Conservation (phyloP, 2,329 filamentous ascomycete genomes). For the Cladorrhinum sp. region DNA sequence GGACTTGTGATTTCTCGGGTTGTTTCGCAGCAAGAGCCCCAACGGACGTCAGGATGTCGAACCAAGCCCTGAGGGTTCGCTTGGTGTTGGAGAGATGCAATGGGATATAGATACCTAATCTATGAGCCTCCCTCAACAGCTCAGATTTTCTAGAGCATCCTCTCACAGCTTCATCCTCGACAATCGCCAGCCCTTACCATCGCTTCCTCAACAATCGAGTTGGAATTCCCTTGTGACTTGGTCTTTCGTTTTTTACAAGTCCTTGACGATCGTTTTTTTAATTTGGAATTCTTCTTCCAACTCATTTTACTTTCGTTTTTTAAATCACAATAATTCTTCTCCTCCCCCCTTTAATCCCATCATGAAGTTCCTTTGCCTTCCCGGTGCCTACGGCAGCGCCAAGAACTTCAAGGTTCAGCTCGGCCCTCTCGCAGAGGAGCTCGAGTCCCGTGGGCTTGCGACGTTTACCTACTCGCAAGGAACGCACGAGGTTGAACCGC, state of each 20-base stretch:
- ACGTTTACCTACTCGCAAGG: conserved; percentile 27
- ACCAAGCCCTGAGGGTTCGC: too few species aligned
- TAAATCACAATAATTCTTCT: background rate
- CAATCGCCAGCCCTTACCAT: background rate
- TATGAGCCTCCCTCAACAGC: background rate
- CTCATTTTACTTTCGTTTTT: background rate
- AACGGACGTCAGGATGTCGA: background rate
- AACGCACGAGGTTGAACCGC: conserved; percentile 24
- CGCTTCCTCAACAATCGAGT: background rate
- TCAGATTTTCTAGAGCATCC: background rate
- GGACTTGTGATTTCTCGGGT: background rate
- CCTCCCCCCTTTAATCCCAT: background rate
- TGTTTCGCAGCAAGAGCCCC: background rate
- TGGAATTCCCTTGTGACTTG: background rate
- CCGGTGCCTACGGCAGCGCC: conserved; percentile 31
- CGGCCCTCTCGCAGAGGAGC: conserved; percentile 25
- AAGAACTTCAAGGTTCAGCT: conserved; percentile 31
- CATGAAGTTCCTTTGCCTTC: conserved; percentile 33
- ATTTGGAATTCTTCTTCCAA: background rate
- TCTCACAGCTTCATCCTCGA: background rate
- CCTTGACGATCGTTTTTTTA: background rate
- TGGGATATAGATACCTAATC: background rate
- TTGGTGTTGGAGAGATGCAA: background rate
- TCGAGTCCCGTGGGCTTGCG: conserved; percentile 22
- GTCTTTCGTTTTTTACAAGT: background rate